Evolutionary conservation across 108 stramenopile genomes (phyloP), one percentile per base, ranked within the genome.

Genomic region (Schizochytrium sp.): DNA sequence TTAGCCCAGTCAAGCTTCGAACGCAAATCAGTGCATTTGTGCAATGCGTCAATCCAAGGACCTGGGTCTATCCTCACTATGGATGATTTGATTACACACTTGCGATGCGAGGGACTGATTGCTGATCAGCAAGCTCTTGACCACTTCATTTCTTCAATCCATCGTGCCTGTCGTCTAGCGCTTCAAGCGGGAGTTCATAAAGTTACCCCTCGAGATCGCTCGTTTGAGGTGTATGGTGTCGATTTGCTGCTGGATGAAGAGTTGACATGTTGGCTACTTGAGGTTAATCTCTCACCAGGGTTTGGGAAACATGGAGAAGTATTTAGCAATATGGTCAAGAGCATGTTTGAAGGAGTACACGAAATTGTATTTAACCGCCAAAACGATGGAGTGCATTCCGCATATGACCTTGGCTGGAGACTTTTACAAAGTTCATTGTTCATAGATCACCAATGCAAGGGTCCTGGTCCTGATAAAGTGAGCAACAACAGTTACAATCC

Each of bases 221-320:
- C 28, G 50, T 83, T 83, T 83, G 76, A 83, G 76, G 50, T 83
- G 0, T 83, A 83, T 28, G 76, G 76, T 3, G 47, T 83, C 15
- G 76, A 83, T 42, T 2, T 83, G 15, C 53, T 83, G 28, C 28
- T 83, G 76, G 53, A 83, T 40, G 53, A 83, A 47, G 76, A 83
- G 13, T 40, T 83, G 1, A n/a, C 13, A 1, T 49, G 47, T 38
- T 83, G 76, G 76, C 47, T 83, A 38, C 53, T 83, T 2, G 76
- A 83, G 47, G 76, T 83, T 8, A 83, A 83, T 55, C 53, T 83
- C 50, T 83, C 76, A 0, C 76, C 76, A 40, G 76, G 76, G 10
- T 55, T 83, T 10, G 53, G 53, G 55, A 55, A 83, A 28, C 76
- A 83, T 55, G 76, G 28, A 10, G 76, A 49, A 2, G 50, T 17